Base-by-base conservation (phyloP, 2,329 filamentous ascomycete species). In the Fusarium agapanthi region DNA sequence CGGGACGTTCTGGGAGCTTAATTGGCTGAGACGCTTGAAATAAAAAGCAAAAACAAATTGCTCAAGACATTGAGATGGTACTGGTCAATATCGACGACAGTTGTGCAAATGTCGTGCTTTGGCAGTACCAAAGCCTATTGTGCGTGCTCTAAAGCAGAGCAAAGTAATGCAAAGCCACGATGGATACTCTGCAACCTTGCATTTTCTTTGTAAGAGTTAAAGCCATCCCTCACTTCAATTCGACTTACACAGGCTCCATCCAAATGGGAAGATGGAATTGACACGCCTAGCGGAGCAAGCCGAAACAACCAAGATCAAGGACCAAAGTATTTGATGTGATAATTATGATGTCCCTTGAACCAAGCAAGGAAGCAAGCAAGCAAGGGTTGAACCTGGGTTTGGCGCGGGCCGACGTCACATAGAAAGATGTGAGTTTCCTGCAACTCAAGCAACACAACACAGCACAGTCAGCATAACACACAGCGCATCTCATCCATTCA, bases 51-150 rank as follows among this genome's bases (percentile, higher is more conserved):
- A 61, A 50, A n/a, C 9, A 55, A 65, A 56, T 53, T 57, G 20
- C 30, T 28, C 30, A 45, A 69, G 65, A 60, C 60, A 57, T 60
- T 50, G 38, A 58, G 24, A 45, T 51, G 50, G 26, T 28, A 50
- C 38, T 43, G 40, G 30, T 34, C 56, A 67, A 67, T 67, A 67
- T 62, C 40, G 12, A 45, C 40, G 12, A 45, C 30, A 61, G 55
- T 69, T 69, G 70, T 73, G 70, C 66, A 71, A 69, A 64, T 67
- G 66, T 34, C 40, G 66, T 67, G 51, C 44, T 54, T 60, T 59
- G 37, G 47, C 41, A 44, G 48, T 32, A 66, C 65, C 40, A 56
- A 59, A 54, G 40, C 16, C 37, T 24, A 38, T 51, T 38, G 43
- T 51, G 50, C 20, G 24, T 53, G 34, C 50, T 38, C 20, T 28